A percentile compares a stretch with the other conserved stretches of the same genome.
phyloP scores from a whole-genome alignment of 495 filamentous ascomycete species.

The Talaromyces adpressus region DNA sequence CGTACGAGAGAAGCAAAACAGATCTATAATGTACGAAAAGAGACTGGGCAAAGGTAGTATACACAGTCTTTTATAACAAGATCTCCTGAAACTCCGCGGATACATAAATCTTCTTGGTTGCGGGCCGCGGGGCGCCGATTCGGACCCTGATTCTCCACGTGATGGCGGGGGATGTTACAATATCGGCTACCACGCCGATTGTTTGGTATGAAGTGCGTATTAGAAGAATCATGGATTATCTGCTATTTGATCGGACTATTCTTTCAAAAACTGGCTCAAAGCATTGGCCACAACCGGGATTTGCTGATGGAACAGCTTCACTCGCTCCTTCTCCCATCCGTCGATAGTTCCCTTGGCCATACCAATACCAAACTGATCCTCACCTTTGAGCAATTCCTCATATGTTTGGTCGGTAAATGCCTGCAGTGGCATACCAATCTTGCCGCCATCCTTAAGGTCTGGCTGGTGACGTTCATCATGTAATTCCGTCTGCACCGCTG shows the following conservation, averaged over 20 bases:
- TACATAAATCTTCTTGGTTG: neutral
- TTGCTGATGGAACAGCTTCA: constrained; percentile 29
- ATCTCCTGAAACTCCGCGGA: neutral
- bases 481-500: constrained; percentile 56
- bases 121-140: neutral
- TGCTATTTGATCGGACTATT: neutral
- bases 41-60: neutral
- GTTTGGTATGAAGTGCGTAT: too few relatives aligned
- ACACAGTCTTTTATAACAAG: neutral
- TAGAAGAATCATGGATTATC: too few relatives aligned
- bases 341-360: constrained; percentile 26
- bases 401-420: constrained; percentile 57
- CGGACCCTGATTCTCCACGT: neutral
- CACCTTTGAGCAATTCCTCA: constrained; percentile 40
- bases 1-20: neutral
- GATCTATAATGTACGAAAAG: neutral
- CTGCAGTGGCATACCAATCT: constrained; percentile 57
- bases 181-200: neutral
- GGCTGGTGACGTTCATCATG: constrained; percentile 32
- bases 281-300: constrained; percentile 24
- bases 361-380: constrained; percentile 40
- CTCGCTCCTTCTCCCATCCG: constrained; percentile 31
- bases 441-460: constrained; percentile 34
- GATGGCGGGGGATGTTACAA: neutral
- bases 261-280: constrained; percentile 22